Base-by-base conservation (phyloP, 306 rosid species). In the Trifolium subterraneum region DNA sequence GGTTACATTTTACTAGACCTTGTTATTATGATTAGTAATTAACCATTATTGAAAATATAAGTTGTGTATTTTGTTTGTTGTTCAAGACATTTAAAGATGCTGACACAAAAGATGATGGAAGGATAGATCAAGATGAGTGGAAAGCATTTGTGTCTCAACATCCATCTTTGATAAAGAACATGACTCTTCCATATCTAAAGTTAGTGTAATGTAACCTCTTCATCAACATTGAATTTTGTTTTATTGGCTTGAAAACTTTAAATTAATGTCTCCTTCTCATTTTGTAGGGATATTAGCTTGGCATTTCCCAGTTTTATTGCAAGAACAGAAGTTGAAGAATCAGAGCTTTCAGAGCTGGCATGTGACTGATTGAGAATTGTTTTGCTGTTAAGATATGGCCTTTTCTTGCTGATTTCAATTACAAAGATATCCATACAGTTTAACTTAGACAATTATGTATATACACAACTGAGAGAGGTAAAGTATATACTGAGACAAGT, bases 81-180 rank as follows among this genome's bases (percentile, higher is more conserved):
- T 42, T 10, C 83, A 91, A 91, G 96, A 88, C 98, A 13, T 94
- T 89, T 48, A 67, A 35, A 3, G 98, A 91, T 20, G 98, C 93
- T 39, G 98, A 91, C 77, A 6, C 77, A 75, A 87, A 90, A 10
- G 90, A 90, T 3, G 98, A 94, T 80, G 96, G 97, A 70, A 92
- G 60, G 68, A 94, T 94, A 7, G 97, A 94, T 84, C 87, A 70
- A 85, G 96, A 94, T 18, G 98, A 94, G 78, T 94, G 98, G 98
- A 94, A 84, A 81, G 91, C 78, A 23, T 92, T 83, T 86, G 98
- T 91, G 15, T 80, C 61, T 54, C 85, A 87, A 48, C 83, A 91
- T 81, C 98, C 96, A 16, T 86, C 97, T 71, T 60, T 91, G 71
- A 74, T 93, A 16, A 94, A 88, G 86, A 94, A 94, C 70, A 90